Evolutionary conservation across 192 early-diverging fungal genomes (phyloP), one percentile per base, ranked within the genome.

Genomic region (Linnemannia hyalina): DNA sequence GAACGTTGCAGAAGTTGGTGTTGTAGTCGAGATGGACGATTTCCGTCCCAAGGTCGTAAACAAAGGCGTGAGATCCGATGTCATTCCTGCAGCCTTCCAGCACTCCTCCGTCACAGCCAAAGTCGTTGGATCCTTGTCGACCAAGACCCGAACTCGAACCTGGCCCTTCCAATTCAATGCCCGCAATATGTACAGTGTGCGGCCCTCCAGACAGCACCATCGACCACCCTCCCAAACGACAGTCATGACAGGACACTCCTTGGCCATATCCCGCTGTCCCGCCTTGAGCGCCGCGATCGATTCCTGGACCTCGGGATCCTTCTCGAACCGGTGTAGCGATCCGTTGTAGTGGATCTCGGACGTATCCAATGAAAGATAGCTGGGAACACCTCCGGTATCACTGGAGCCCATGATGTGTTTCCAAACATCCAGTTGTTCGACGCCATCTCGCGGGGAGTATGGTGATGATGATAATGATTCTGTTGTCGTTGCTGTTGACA

Each of bases 171-270:
- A 86, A 15, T 78, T 72, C 42, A 86, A 16, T 22, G 79, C 75
- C 22, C 77, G 71, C 29, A 86, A 65, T 80, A 86, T 86, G 52
- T 86, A 86, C 75, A 86, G 68, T 15, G 84, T 78, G 68, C 84
- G 78, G 22, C 84, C 84, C 35, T 86, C 84, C 16, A 86, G 79
- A 44, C 84, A 86, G 35, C 84, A 86, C 84, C 84, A 86, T 36
- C 84, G 75, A 10, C 84, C 84, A 15, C 79, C 75, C 23, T 86
- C 84, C 84, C 84, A 86, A 23, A 86, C 78, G 49, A 86, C 80
- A 46, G 84, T 86, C 84, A 86, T 86, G 6, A 72, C 75, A 11
- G 84, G 84, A 54, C 84, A 86, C 57, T 86, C 84, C 54, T 86
- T 86, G 49, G 75, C 40, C 84, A 86, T 70, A n/a, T 86, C 84